These are phyloP conservation scores for Podospora tetraspora DNA, from an alignment of 495 filamentous ascomycete species.

Conservation along the genomic window DNA sequence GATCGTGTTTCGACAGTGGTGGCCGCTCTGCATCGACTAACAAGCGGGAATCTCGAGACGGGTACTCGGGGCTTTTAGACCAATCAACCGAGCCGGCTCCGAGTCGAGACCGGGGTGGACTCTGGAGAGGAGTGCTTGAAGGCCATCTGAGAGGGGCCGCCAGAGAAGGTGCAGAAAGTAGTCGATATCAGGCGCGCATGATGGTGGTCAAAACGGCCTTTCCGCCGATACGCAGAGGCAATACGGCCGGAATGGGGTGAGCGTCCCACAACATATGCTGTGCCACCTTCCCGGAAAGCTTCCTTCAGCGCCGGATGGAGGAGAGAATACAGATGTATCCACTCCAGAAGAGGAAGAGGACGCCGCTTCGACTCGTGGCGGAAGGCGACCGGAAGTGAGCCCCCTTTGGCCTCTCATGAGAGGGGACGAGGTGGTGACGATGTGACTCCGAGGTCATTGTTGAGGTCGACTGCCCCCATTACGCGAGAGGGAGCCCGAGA, in stretches of 20 bases:
- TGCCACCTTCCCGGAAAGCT: slow-evolving; percentile 14
- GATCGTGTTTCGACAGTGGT: slow-evolving; percentile 7
- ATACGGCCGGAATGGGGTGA: slow-evolving; percentile 2
- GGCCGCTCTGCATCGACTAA: slow-evolving; percentile 16
- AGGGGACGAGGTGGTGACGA: too few species aligned
- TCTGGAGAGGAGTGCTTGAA: neutral
- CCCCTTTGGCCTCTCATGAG: neutral
- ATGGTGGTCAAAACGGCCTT: neutral
- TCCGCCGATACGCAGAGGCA: slow-evolving; percentile 6
- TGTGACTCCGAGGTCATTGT: too few species aligned
- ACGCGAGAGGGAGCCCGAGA: neutral
- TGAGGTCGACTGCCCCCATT: neutral
- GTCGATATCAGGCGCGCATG: neutral
- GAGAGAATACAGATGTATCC: slow-evolving; percentile 3
- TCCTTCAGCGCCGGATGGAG: neutral
- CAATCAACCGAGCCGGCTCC: slow-evolving; percentile 7
- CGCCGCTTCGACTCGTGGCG: slow-evolving; percentile 4
- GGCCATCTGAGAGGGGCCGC: slow-evolving; percentile 5
- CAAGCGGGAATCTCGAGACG: slow-evolving; percentile 6
- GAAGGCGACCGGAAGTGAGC: neutral
- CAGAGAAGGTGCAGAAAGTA: neutral
- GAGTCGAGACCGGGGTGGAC: neutral
- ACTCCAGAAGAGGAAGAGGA: slow-evolving; percentile 10
- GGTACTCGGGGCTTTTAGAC: slow-evolving; percentile 14
- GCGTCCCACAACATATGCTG: slow-evolving; percentile 22